phyloP scores from a whole-genome alignment of 345 rosid species.

The Acer campestre region DNA sequence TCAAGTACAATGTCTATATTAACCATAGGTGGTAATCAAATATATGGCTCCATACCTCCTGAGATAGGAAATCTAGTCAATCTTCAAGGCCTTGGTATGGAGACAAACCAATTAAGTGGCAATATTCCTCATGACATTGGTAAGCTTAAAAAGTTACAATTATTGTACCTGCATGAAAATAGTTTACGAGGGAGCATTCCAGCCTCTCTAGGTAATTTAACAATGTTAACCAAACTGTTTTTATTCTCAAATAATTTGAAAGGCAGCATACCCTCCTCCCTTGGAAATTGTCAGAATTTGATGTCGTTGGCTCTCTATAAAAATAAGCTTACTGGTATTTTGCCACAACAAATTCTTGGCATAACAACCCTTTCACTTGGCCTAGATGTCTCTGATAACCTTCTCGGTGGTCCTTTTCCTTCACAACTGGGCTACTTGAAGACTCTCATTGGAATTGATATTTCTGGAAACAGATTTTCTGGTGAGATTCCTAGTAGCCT shows the following conservation, averaged over 20 bases:
- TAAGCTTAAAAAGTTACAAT: slow-evolving; percentile 5
- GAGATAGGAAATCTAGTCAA: slow-evolving; percentile 24
- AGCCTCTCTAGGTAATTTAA: slow-evolving; percentile 12
- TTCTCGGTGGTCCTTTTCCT: slow-evolving; percentile 14
- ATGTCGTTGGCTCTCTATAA: not conserved
- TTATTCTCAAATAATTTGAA: slow-evolving; percentile 5
- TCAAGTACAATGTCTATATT: not conserved
- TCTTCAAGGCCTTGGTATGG: not conserved
- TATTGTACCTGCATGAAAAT: not conserved
- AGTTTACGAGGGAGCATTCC: slow-evolving; percentile 14
- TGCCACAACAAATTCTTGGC: slow-evolving; percentile 5
- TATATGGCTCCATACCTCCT: not conserved
- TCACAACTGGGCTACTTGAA: slow-evolving; percentile 5
- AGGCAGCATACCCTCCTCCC: slow-evolving; percentile 13
- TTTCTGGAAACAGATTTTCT: not conserved
- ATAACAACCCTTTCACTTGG: not conserved
- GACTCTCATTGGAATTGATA: not conserved
- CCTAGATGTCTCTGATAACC: not conserved
- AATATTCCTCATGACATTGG: slow-evolving; percentile 17
- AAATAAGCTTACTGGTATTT: slow-evolving; percentile 13
- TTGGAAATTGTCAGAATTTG: not conserved
- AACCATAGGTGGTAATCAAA: not conserved
- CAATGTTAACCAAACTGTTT: not conserved
- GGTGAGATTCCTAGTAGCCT: too few relatives aligned
- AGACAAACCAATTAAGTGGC: not conserved